Conservation (phyloP, 139 green algal species). For the Chlorella sorokiniana region DNA sequence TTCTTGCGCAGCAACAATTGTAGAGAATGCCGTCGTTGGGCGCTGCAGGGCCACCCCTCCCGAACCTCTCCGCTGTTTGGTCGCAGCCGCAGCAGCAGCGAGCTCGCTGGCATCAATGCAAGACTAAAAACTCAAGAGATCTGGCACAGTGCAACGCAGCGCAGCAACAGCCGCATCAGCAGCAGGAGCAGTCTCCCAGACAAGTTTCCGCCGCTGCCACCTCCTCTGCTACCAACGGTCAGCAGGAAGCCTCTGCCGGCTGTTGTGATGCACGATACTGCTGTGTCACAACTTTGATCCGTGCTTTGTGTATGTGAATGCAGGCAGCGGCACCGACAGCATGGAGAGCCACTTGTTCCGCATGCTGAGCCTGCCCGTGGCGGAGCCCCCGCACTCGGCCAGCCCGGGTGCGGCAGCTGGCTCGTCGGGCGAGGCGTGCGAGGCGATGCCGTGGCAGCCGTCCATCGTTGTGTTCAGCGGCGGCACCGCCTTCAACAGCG, state of each 20-base stretch:
- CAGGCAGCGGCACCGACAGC: neutral
- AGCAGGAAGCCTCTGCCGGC: neutral
- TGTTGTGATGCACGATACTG: no score
- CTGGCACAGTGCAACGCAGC: neutral
- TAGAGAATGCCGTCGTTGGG: no score
- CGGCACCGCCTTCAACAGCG: constrained; percentile 97
- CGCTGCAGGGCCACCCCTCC: no score
- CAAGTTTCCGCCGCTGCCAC: no score
- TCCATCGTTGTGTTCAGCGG: constrained; percentile 90
- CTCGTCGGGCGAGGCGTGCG: neutral
- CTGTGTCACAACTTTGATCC: no score
- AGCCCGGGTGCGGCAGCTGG: neutral
- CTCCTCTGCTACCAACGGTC: neutral
- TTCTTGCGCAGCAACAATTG: no score
- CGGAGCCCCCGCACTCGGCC: neutral
- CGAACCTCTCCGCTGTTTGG: no score
- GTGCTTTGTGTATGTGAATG: neutral
- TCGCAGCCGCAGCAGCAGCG: neutral
- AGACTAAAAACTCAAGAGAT: neutral
- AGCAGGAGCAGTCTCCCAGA: no score
- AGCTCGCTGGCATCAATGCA: neutral
- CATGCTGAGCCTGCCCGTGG: constrained; percentile 19
- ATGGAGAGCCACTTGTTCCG: constrained; percentile 32
- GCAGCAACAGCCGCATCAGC: neutral
- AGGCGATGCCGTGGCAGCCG: constrained; percentile 32